Evolutionary conservation across 805 yeast species (phyloP), one percentile per base, ranked within the genome.

Genomic region (Metschnikowia proteae): DNA sequence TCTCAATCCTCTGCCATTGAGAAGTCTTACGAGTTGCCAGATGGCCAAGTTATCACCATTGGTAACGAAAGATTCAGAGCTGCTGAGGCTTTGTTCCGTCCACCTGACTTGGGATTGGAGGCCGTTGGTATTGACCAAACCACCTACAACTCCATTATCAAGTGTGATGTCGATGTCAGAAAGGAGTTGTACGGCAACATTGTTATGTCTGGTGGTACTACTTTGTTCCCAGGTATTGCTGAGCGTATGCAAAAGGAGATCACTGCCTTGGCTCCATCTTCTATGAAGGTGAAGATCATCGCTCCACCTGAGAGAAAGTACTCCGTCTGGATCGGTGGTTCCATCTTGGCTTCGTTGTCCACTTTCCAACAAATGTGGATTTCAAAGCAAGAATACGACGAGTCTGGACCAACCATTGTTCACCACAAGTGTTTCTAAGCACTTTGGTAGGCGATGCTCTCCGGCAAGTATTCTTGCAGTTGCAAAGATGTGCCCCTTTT

Each of bases 361-460:
- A 94, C 99, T 75, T 94, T 94, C 97, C 98, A 94, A 84, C 98
- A 94, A 81, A 92, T 94, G 98, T 94, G 99, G 99, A 90, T 94
- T 88, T 91, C 98, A 72, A 94, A 94, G 85, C 98, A 94, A 82
- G 99, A 94, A 83, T 94, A 94, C 87, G 99, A 94, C 85, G 99
- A 94, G 83, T 88, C 97, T 80, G 99, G 99, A 72, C 99, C 99
- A 69, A 90, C 97, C 59, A 94, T 94, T 73, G 99, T 94, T 68
- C 94, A 87, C 84, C 91, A 86, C 80, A 88, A 88, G 80, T 87
- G 95, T 81, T 86, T 86, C 84, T 86, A 84, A 82, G 70, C 53
- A 46, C 45, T n/a, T 47, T 43, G 28, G 38, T 38, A 36, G 22
- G 36, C 36, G n/a, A 37, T 35, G 46, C 51, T 36, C 22, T 33